Base-by-base conservation (phyloP, 345 rosid genomes). In the Salix koriyanagi region DNA sequence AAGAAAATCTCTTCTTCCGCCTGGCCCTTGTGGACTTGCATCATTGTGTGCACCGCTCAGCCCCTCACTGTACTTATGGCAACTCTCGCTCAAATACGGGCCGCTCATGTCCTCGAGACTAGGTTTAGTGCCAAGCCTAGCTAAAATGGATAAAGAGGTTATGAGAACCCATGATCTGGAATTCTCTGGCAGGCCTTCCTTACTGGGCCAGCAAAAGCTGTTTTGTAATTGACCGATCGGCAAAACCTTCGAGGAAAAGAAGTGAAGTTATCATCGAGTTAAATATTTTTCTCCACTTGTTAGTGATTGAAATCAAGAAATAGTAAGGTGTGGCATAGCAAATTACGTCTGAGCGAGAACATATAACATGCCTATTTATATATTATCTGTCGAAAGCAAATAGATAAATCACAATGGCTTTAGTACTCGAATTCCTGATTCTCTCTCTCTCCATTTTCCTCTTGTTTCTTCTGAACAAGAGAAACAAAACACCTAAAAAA, bases 401-500 rank as follows among this genome's bases (percentile, higher is more conserved):
- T 41, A 10, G 14, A 41, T 41, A 11, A 10, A 41, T 41, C 46
- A 41, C 46, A 41, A 41, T 41, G 46, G 46, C 46, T 41, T 41
- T 41, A 34, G 36, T 41, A 41, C 12, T 12, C 46, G 14, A 41
- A 11, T 11, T 41, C 14, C 46, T 41, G 12, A 41, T 41, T 41
- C 70, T 23, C 36, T 34, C 36, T 34, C 62, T 84, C 46, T 73
- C 81, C 2, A 3, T 86, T 23, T 36, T 50, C 56, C 18, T 80
- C 7, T 70, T 81, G 34, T 67, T 76, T 34, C 50, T 85, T 65
- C 72, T 41, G 46, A 41, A 7, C 65, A 85, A 69, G 65, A 82
- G 73, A 1, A 26, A 72, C 19, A 70, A 36, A 60, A 7, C 48
- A 18, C 32, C 30, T 73, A 65, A 41, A n/a, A 34, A 65, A 4